phyloP scores from a whole-genome alignment of 1,284 basidiomycete genomes.

The Austroboletus novae-zelandiae region DNA sequence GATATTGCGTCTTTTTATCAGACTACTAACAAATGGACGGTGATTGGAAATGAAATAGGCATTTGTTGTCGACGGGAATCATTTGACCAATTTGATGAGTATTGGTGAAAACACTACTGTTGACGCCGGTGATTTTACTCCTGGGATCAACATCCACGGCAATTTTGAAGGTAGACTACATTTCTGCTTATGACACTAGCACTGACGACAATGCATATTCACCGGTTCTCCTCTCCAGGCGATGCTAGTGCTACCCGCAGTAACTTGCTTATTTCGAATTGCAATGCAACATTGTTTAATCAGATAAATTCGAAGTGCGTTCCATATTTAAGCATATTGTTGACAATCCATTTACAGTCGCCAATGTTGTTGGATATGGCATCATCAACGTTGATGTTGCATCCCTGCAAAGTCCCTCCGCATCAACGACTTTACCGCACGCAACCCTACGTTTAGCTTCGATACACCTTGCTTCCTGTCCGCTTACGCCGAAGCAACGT shows the following conservation, averaged over 20 bases:
- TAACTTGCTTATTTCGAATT: conserved; percentile 26
- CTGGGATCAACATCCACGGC: conserved; percentile 22
- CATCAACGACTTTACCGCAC: conserved; percentile 27
- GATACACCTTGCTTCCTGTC: conserved; percentile 18
- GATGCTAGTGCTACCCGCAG: conserved; percentile 27
- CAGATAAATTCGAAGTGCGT: conserved; percentile 1
- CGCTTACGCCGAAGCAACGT: conserved; percentile 21
- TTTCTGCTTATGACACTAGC: neutral
- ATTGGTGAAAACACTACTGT: conserved; percentile 27
- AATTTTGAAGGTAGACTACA: conserved; percentile 19
- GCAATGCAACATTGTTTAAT: conserved; percentile 29
- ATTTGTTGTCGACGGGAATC: conserved; percentile 26
- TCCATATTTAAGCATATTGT: neutral
- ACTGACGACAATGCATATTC: neutral
- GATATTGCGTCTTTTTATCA: neutral
- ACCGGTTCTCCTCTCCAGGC: conserved; percentile 10
- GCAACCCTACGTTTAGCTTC: conserved; percentile 26
- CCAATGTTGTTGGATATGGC: conserved; percentile 9
- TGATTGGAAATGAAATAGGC: conserved; percentile 8
- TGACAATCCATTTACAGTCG: neutral
- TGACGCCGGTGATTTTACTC: conserved; percentile 7
- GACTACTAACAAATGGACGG: neutral
- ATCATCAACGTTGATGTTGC: conserved; percentile 19
- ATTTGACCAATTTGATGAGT: conserved; percentile 28
- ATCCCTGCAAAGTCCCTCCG: conserved; percentile 12